Evolutionary conservation across 2,329 filamentous ascomycete genomes (phyloP), one percentile per base, ranked within the genome.

Genomic region (Cladorrhinum sp.): DNA sequence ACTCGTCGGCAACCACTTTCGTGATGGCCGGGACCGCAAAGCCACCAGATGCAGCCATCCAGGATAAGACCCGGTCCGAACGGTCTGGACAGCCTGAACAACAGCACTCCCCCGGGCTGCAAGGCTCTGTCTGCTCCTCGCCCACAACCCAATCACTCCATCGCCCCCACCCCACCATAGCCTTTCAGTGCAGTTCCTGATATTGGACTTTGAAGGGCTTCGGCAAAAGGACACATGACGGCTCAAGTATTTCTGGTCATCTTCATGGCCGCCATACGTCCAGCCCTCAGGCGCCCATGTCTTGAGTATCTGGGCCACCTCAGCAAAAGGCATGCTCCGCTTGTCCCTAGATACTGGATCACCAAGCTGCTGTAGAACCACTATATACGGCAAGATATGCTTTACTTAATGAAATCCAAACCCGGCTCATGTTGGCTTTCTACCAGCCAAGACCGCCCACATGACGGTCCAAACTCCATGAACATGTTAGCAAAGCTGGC

Each of bases 361-460:
- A 67, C 60, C 65, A 65, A 60, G 54, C 52, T 64, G 54, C 52
- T 64, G 50, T 56, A 61, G 29, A n/a, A 57, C 41, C 62, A 66
- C 67, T 70, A 69, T 68, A 69, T 69, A 70, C 65, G 65, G 62
- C 64, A 63, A 60, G 55, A 67, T 65, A 65, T 55, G 66, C 64
- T 68, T 68, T 70, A 69, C 68, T 45, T 63, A 65, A 57, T 65
- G 62, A 58, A 62, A 51, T 60, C 57, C 58, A 50, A 52, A 24
- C 27, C 55, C 50, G 50, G 20, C 29, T 52, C 58, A 32, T 38
- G 23, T 38, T 29, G 51, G 48, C 38, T 22, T 48, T 48, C 25
- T 49, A 7, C n/a, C 16, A 18, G 18, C 41, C 41, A 20, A 18
- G 20, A 20, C 41, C 41, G n/a, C 16, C 41, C 41, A 4, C 2